phyloP scores from a whole-genome alignment of 495 filamentous ascomycete species.

The Xylaria flabelliformis region DNA sequence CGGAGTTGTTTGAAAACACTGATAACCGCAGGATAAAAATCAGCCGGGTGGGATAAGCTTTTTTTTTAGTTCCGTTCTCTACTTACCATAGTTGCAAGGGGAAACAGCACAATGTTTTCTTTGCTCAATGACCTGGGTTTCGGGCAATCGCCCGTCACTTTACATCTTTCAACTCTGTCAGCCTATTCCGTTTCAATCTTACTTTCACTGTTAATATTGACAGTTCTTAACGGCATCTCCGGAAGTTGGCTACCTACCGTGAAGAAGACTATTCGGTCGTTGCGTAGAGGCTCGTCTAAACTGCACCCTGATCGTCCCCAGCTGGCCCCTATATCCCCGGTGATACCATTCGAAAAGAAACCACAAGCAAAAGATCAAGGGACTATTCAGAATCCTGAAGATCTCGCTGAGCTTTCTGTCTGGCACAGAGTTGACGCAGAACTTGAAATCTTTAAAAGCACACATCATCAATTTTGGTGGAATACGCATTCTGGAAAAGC shows the following conservation, averaged over 20 bases:
- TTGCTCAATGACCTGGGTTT: not conserved
- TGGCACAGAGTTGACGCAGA: conserved; percentile 2
- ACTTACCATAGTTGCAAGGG: not conserved
- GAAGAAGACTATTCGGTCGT: conserved; percentile 5
- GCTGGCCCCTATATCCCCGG: not conserved
- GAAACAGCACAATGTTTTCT: conserved; percentile 10
- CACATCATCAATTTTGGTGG: conserved; percentile 28
- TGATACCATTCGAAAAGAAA: not conserved
- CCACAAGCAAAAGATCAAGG: not conserved
- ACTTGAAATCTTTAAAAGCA: not conserved
- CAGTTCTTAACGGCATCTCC: not conserved
- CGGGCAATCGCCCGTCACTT: conserved; percentile 8
- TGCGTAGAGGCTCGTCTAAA: not conserved
- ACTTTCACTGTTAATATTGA: conserved; percentile 3
- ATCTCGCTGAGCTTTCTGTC: not conserved
- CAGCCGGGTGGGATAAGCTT: not conserved
- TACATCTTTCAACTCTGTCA: conserved; percentile 3
- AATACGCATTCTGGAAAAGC: conserved; percentile 23
- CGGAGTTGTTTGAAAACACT: not conserved
- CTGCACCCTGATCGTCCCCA: not conserved
- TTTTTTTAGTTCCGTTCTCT: not conserved
- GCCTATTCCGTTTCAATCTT: not conserved
- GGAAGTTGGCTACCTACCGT: conserved; percentile 1
- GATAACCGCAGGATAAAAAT: not conserved
- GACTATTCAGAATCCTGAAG: not conserved